These are phyloP conservation scores for Bipolaris zeicola DNA, from an alignment of 2,329 filamentous ascomycete species.

Conservation along the genomic window DNA sequence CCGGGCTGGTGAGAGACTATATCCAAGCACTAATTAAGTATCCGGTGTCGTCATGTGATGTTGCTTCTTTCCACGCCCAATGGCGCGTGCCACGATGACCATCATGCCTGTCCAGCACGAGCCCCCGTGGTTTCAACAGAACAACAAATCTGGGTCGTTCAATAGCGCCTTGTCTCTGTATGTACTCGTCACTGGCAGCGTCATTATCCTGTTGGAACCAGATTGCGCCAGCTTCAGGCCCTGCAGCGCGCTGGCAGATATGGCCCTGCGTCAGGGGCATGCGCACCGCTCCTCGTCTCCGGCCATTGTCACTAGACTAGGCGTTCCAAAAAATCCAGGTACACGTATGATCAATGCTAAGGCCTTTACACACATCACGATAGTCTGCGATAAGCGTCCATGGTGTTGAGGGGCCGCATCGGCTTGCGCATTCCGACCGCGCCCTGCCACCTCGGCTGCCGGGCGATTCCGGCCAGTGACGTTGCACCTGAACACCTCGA, in stretches of 20 bases:
- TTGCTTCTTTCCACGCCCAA: constrained; percentile 9
- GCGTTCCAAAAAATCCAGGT: not conserved
- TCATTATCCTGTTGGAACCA: not conserved
- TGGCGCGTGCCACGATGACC: constrained; percentile 7
- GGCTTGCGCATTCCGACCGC: constrained; percentile 13
- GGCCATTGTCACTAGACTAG: not conserved
- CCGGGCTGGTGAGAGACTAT: not conserved
- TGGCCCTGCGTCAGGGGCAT: not conserved
- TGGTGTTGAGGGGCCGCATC: constrained; percentile 18
- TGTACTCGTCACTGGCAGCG: constrained; percentile 46
- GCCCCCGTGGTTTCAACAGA: constrained; percentile 14
- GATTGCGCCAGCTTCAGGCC: not conserved
- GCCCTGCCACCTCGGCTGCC: constrained; percentile 25
- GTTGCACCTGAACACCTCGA: constrained; percentile 68
- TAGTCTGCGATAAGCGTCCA: not conserved
- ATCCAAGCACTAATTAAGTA: not conserved
- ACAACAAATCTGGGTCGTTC: constrained; percentile 2
- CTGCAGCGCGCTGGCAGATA: not conserved
- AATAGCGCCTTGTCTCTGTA: constrained; percentile 40
- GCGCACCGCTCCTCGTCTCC: not conserved
- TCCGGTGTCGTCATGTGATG: constrained; percentile 9
- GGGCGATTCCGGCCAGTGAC: constrained; percentile 59
- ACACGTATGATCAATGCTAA: not conserved
- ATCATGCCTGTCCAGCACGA: constrained; percentile 9
- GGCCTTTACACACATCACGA: not conserved